Evolutionary conservation across 441 rosid genomes (phyloP).

Genomic region (Rhodomyrtus psidioides): DNA sequence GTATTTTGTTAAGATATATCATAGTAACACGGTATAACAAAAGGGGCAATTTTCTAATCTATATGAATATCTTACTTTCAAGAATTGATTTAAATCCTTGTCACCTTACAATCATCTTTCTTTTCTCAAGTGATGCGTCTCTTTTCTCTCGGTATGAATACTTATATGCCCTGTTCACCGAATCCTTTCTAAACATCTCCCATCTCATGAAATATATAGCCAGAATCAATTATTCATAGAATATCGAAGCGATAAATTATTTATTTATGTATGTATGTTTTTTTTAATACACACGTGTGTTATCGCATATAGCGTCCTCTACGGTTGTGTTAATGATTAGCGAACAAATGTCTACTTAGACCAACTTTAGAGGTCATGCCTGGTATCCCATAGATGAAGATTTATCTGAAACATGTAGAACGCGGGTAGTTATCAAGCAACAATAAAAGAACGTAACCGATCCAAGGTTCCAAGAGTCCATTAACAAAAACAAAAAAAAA

Average conservation of each 20-base stretch:
- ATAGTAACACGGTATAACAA: fast-evolving
- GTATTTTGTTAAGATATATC: too few relatives aligned
- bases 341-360: too few relatives aligned
- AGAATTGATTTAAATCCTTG: background rate
- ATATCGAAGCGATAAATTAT: fast-evolving
- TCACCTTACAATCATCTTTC: fast-evolving
- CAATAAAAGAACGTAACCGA: background rate
- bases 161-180: background rate
- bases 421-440: too few relatives aligned
- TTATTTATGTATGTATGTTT: background rate
- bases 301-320: background rate
- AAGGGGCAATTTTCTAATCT: background rate
- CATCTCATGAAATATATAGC: background rate
- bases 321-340: too few relatives aligned
- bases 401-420: too few relatives aligned
- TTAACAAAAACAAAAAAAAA: too few relatives aligned
- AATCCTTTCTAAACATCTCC: background rate
- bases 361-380: too few relatives aligned
- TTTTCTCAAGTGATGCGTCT: background rate
- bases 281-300: background rate
- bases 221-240: background rate
- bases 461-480: background rate
- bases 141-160: background rate
- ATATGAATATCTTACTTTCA: fast-evolving
- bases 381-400: too few relatives aligned